Evolutionary conservation across 1,139 yeast species (phyloP).

Genomic region (Taphrina communis): DNA sequence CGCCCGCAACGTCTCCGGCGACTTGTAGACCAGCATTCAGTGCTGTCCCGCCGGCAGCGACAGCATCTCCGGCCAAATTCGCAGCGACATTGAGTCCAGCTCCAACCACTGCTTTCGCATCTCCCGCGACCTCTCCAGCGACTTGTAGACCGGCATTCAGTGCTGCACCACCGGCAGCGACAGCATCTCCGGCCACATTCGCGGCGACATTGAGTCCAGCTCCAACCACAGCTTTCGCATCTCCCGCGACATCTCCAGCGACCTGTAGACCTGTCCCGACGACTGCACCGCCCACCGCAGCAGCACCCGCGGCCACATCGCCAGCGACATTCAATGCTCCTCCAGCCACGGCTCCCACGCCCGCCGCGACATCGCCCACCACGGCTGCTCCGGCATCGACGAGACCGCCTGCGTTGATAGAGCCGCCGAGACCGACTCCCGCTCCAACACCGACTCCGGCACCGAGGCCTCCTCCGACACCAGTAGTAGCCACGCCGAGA

Average conservation of each 20-base stretch:
- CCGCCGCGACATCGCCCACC: constrained; percentile 1
- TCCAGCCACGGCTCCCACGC: constrained; percentile 4
- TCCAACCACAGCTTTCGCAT: not conserved
- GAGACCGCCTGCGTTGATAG: not conserved
- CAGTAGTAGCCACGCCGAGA: not conserved
- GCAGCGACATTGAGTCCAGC: not conserved
- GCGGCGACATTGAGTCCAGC: constrained; percentile 1
- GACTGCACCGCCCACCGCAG: not conserved
- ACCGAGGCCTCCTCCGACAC: constrained; percentile 3
- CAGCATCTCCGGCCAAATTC: not conserved
- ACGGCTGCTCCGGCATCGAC: not conserved
- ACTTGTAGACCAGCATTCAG: not conserved
- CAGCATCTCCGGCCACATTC: not conserved
- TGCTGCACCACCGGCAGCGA: not conserved
- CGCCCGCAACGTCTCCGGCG: not conserved
- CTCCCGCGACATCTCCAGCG: not conserved
- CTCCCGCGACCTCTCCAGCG: constrained; percentile 3
- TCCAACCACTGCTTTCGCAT: not conserved
- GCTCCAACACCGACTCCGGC: not conserved
- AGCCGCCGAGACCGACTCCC: constrained; percentile 15
- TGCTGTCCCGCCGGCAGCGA: not conserved
- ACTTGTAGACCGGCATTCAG: not conserved
- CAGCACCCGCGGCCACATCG: not conserved
- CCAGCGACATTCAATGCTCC: not conserved
- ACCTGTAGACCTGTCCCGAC: not conserved